Conservation (phyloP, 164 flowering plant species). For the Stephania japonica region DNA sequence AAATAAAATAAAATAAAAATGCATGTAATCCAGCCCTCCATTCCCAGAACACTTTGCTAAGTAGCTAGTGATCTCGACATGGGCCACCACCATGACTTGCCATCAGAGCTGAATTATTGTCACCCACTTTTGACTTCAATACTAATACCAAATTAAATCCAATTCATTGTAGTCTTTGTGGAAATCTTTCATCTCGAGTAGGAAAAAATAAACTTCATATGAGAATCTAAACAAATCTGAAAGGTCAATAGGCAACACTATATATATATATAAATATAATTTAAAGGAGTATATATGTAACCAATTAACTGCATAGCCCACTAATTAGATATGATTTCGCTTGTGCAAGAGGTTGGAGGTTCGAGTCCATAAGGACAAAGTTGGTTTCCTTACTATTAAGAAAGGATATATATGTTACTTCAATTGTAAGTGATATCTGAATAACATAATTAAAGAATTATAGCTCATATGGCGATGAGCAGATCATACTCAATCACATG, state of each 20-base stretch:
- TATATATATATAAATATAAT: no score
- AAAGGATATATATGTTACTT: no score
- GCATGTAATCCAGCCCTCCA: background rate
- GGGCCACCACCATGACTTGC: background rate
- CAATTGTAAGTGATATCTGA: no score
- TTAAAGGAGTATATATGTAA: no score
- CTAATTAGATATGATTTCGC: no score
- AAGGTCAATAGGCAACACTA: background rate
- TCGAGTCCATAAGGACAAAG: no score
- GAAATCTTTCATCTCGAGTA: background rate
- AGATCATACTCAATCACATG: no score
- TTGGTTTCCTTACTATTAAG: no score
- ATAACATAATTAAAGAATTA: no score
- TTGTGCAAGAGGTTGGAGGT: no score
- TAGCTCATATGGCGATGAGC: no score
- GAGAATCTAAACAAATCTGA: constrained; percentile 1
- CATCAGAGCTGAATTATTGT: background rate
- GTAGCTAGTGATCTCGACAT: background rate
- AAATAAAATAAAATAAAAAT: background rate
- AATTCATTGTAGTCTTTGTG: background rate
- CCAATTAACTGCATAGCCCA: no score
- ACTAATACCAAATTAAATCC: background rate
- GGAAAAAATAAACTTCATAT: background rate
- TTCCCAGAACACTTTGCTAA: background rate
- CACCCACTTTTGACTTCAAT: constrained; percentile 1